phyloP scores from a whole-genome alignment of 257 asterid genomes.

The Solanum phureja region DNA sequence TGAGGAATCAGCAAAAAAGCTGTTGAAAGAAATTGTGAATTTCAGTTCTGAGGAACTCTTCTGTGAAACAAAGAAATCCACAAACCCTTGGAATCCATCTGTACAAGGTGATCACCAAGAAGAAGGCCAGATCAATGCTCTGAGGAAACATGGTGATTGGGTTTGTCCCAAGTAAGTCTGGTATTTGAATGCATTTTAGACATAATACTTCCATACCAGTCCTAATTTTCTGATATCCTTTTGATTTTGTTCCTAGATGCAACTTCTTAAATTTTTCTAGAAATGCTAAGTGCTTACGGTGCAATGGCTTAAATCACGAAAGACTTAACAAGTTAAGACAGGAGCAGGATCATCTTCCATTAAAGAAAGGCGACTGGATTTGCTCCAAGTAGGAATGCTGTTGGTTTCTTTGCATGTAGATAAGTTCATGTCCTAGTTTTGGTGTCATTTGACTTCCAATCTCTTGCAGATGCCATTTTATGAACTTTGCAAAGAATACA shows the following conservation, averaged over 20 bases:
- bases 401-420: background rate
- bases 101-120: constrained; percentile 20
- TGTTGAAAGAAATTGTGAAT: constrained; percentile 70
- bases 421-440: background rate
- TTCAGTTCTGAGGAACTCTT: constrained; percentile 24
- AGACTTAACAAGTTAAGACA: constrained; percentile 37
- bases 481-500: constrained; percentile 87
- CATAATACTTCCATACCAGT: background rate
- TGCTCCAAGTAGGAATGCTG: constrained; percentile 46
- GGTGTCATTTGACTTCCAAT: background rate
- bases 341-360: constrained; percentile 64
- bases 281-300: constrained; percentile 64
- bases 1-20: constrained; percentile 51
- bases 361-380: constrained; percentile 95
- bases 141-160: constrained; percentile 73
- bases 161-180: constrained; percentile 68
- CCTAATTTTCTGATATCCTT: background rate
- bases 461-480: constrained; percentile 67
- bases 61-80: constrained; percentile 18
- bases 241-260: constrained; percentile 41
- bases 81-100: constrained; percentile 10
- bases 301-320: constrained; percentile 44
- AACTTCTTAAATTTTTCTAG: constrained; percentile 66
- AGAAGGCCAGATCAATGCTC: constrained; percentile 23
- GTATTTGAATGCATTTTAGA: background rate